A percentile compares a stretch with the other conserved stretches of the same genome.
These are phyloP conservation scores for Escallonia rubra DNA, from an alignment of 129 eudicot genomes.

Conservation along the genomic window DNA sequence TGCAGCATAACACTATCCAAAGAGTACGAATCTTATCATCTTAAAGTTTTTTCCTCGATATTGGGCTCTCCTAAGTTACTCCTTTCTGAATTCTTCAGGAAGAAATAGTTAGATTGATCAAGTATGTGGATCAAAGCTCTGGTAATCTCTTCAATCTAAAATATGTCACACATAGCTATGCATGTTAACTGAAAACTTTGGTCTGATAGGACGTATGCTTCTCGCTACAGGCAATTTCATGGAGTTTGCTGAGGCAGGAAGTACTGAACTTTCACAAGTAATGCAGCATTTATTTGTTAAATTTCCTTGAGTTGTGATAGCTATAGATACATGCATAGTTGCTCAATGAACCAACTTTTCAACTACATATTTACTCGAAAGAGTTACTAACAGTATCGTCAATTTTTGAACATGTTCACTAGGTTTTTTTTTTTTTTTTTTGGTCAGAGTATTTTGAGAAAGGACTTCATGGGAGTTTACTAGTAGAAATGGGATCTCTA, in stretches of 20 bases:
- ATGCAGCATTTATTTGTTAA: not conserved
- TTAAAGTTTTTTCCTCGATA: not conserved
- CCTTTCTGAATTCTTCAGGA: slow-evolving; percentile 42
- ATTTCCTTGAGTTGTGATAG: not conserved
- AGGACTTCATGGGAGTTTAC: not conserved
- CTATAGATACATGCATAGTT: not conserved
- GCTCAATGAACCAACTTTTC: not conserved
- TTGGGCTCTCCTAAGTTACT: slow-evolving; percentile 11
- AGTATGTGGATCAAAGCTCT: slow-evolving; percentile 61
- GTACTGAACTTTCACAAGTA: slow-evolving; percentile 54
- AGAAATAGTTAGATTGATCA: slow-evolving; percentile 67
- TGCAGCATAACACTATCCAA: slow-evolving; percentile 78
- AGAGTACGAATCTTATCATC: slow-evolving; percentile 41
- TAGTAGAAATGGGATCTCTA: too few relatives aligned
- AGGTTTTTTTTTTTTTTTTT: not conserved
- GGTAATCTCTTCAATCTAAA: slow-evolving; percentile 31
- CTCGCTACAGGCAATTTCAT: slow-evolving; percentile 37
- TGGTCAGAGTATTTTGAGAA: not conserved
- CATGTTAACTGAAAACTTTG: not conserved
- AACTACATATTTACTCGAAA: not conserved
- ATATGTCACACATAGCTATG: slow-evolving; percentile 6
- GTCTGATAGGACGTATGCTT: slow-evolving; percentile 6
- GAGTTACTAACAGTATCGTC: too few relatives aligned
- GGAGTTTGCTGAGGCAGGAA: slow-evolving; percentile 47
- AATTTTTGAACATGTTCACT: too few relatives aligned